phyloP scores from a whole-genome alignment of 1,284 basidiomycete species.

The Xerocomus nothofagi region DNA sequence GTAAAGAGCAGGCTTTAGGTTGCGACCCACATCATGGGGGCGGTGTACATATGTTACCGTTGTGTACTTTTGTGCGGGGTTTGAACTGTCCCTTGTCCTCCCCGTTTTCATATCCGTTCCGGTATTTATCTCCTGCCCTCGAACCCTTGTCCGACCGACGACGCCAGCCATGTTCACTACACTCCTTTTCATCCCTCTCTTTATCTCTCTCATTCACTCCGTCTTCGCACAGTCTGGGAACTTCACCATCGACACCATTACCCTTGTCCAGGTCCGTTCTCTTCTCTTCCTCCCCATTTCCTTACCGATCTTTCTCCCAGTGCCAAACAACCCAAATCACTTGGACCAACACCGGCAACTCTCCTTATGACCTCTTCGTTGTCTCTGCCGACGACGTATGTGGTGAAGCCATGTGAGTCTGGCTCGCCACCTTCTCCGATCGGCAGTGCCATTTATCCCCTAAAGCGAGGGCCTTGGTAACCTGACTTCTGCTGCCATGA shows the following conservation, averaged over 20 bases:
- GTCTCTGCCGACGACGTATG: slow-evolving; percentile 56
- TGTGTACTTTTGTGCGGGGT: slow-evolving; percentile 26
- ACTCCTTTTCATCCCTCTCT: slow-evolving; percentile 69
- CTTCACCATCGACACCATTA: slow-evolving; percentile 53
- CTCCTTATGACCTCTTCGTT: slow-evolving; percentile 61
- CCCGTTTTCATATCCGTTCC: slow-evolving; percentile 23
- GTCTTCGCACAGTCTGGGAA: slow-evolving; percentile 47
- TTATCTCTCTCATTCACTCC: slow-evolving; percentile 53
- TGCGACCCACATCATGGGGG: neutral
- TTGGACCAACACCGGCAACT: slow-evolving; percentile 47
- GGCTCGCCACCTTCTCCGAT: neutral
- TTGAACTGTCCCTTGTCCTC: slow-evolving; percentile 14
- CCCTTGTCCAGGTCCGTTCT: slow-evolving; percentile 50
- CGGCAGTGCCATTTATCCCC: slow-evolving; percentile 8
- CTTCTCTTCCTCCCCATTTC: neutral
- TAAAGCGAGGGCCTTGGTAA: slow-evolving; percentile 59
- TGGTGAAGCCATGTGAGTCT: slow-evolving; percentile 55
- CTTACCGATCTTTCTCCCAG: slow-evolving; percentile 36
- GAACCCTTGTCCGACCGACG: slow-evolving; percentile 24
- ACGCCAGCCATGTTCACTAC: slow-evolving; percentile 65
- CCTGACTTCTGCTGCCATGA: slow-evolving; percentile 43
- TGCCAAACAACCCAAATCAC: slow-evolving; percentile 52
- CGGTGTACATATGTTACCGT: neutral
- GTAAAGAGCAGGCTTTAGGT: slow-evolving; percentile 53
- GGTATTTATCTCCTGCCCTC: slow-evolving; percentile 20